Conservation (phyloP, 148 eudicot genomes). For the Suaeda aralocaspica region DNA sequence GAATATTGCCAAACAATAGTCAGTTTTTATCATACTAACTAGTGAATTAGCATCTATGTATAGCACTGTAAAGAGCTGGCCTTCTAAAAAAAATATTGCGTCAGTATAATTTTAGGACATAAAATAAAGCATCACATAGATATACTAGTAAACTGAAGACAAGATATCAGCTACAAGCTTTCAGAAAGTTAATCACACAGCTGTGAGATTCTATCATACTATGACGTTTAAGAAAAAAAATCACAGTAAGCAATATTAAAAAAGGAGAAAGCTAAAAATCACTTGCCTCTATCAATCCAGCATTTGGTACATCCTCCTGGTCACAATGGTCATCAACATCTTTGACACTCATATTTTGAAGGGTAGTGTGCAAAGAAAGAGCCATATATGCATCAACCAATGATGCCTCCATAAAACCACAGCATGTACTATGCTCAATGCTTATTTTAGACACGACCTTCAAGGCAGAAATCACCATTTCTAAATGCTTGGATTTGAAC, state of each 20-base stretch:
- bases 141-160: background rate
- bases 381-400: slow-evolving; percentile 59
- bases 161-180: background rate
- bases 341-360: slow-evolving; percentile 33
- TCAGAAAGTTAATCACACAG: background rate
- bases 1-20: slow-evolving; percentile 4
- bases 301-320: slow-evolving; percentile 25
- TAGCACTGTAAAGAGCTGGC: background rate
- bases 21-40: background rate
- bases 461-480: slow-evolving; percentile 42
- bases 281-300: slow-evolving; percentile 39
- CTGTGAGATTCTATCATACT: background rate
- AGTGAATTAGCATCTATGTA: background rate
- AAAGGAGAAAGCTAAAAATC: background rate
- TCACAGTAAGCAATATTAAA: background rate
- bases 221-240: background rate
- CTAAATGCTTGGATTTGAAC: slow-evolving; percentile 45
- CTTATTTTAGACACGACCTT: slow-evolving; percentile 76
- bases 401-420: slow-evolving; percentile 52
- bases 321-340: slow-evolving; percentile 25
- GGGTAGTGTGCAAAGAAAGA: slow-evolving; percentile 63
- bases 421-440: slow-evolving; percentile 51
- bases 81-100: background rate
- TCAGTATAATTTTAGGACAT: background rate
- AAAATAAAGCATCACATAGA: background rate